Evolutionary conservation across 129 eudicot species (phyloP), one percentile per base, ranked within the genome.

Genomic region (Apium graveolens): DNA sequence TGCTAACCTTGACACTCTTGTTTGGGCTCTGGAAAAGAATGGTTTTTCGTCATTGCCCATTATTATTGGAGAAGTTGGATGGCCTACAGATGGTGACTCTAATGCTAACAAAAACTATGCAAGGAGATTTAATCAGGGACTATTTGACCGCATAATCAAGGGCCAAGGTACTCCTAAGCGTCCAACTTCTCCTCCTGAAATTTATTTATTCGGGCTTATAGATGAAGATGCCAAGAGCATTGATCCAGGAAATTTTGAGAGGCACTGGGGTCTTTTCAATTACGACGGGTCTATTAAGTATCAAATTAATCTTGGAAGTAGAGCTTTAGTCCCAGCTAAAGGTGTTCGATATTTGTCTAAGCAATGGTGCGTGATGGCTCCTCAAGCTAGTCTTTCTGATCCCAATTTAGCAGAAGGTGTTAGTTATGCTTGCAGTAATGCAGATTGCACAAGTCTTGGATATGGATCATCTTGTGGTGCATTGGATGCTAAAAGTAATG

Each of bases 61-160:
- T 45, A 92, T 96, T 26, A 85, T 96, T 0, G 99, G 99, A 18
- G 99, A 96, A 78, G 87, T 96, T 1, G 99, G 99, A n/a, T 96
- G 99, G 99, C 99, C 99, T 12, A 83, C 97, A 0, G 99, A 96
- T 41, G 99, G 96, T 12, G 91, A 84, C 63, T 7, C 55, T 0
- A 92, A 90, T 76, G 99, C 97, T 5, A 92, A 92, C 82, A 66
- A 81, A 6, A 79, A 82, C 24, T 82, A 85, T 39, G 99, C 99
- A 8, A 82, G 90, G 24, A 90, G 87, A 76, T 96, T 96, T 82
- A 96, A 96, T 77, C 97, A 96, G 62, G 99, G 99, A 29, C 81
- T 96, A 45, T 7, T 96, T 20, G 72, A 80, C 24, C 82, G 93
- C 7, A 89, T 96, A 13, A 76, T 45, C 20, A 94, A 81, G 83